These are phyloP conservation scores for Rickenella mellea DNA, from an alignment of 768 basidiomycete genomes.

Conservation along the genomic window DNA sequence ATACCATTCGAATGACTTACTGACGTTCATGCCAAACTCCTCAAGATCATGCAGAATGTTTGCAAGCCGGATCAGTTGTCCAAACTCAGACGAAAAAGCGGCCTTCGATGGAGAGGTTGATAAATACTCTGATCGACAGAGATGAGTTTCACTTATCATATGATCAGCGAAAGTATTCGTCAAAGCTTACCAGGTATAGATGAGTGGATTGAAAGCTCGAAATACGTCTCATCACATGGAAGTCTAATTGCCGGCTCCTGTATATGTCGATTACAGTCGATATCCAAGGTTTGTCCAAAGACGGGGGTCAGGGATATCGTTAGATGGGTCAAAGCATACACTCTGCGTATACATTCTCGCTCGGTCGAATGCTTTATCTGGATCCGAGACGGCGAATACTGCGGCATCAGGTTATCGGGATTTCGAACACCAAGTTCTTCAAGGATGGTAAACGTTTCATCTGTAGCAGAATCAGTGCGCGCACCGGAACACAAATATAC, in stretches of 20 bases:
- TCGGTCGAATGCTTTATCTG: constrained; percentile 61
- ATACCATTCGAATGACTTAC: not conserved
- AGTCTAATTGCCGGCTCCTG: constrained; percentile 40
- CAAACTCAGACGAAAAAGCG: constrained; percentile 3
- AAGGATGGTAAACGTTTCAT: constrained; percentile 58
- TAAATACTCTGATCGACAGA: not conserved
- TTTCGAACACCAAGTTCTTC: constrained; percentile 57
- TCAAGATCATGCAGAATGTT: constrained; percentile 69
- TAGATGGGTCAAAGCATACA: constrained; percentile 71
- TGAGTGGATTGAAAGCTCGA: constrained; percentile 52
- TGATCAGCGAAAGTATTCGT: not conserved
- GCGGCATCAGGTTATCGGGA: constrained; percentile 50
- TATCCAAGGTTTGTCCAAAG: constrained; percentile 26
- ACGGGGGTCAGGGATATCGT: constrained; percentile 41
- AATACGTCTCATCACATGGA: constrained; percentile 76
- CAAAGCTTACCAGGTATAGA: constrained; percentile 23
- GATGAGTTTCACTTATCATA: not conserved
- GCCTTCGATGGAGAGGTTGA: not conserved
- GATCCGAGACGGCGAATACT: constrained; percentile 47
- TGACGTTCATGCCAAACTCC: too few species aligned
- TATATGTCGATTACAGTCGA: not conserved
- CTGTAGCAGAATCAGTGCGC: constrained; percentile 26
- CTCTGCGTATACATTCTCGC: constrained; percentile 70
- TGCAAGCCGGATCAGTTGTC: constrained; percentile 27
- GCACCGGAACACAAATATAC: constrained; percentile 2